These are phyloP conservation scores for Strobilomyces confusus DNA, from an alignment of 768 basidiomycete genomes.

Conservation along the genomic window DNA sequence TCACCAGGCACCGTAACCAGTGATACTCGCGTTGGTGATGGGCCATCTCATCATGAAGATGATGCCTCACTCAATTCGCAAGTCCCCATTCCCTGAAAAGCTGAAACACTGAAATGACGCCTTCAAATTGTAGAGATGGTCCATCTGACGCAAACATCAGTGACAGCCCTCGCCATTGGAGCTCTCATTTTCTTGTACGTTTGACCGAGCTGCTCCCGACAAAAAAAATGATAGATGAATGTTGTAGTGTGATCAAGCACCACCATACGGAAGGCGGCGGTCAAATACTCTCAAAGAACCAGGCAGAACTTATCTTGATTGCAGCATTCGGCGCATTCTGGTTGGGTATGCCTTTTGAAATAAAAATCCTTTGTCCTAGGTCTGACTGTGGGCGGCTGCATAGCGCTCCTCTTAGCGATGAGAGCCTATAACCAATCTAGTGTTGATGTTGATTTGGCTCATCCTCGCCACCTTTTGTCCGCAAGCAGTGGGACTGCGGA, in stretches of 20 bases:
- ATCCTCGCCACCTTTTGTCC: slow-evolving; percentile 31
- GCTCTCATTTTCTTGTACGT: slow-evolving; percentile 59
- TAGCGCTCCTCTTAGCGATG: slow-evolving; percentile 43
- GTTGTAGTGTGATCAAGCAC: slow-evolving; percentile 60
- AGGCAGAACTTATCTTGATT: slow-evolving; percentile 73
- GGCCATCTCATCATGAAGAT: slow-evolving; percentile 52
- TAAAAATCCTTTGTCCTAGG: neutral
- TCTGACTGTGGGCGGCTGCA: slow-evolving; percentile 3
- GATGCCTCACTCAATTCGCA: slow-evolving; percentile 35
- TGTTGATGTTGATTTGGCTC: slow-evolving; percentile 27
- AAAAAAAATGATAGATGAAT: neutral
- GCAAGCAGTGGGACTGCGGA: slow-evolving; percentile 33
- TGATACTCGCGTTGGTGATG: slow-evolving; percentile 42
- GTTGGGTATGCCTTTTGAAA: slow-evolving; percentile 51
- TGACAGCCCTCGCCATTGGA: slow-evolving; percentile 65
- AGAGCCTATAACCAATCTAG: slow-evolving; percentile 35
- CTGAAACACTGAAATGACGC: slow-evolving; percentile 9
- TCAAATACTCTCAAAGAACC: slow-evolving; percentile 58
- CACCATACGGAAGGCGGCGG: slow-evolving; percentile 47
- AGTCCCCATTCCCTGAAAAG: slow-evolving; percentile 14
- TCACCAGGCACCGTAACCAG: slow-evolving; percentile 31
- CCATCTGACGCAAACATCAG: slow-evolving; percentile 68
- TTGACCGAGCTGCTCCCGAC: neutral
- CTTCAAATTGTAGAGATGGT: slow-evolving; percentile 45
- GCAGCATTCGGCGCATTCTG: slow-evolving; percentile 70